Percentiles rank a stretch among this genome's conserved stretches.
These are phyloP conservation scores for Paramecium tetraurelia DNA, from an alignment of 73 alveolate genomes.

Conservation along the genomic window DNA sequence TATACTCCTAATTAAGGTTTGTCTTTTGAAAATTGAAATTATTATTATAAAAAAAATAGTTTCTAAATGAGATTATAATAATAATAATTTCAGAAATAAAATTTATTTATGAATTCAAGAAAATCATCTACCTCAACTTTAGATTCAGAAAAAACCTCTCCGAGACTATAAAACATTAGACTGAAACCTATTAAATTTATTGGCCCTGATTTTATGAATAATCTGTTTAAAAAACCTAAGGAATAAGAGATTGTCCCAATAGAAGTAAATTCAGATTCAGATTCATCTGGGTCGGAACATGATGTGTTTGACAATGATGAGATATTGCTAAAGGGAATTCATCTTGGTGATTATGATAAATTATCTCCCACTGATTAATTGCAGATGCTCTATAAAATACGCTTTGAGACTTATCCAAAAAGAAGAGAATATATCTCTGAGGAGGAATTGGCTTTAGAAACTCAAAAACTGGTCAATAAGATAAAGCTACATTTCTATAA, in stretches of 20 bases:
- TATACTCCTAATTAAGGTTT: too few relatives aligned
- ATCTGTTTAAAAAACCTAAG: not conserved
- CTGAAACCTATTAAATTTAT: not conserved
- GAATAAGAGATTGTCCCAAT: not conserved
- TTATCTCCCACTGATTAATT: slow-evolving; percentile 8
- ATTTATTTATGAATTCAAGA: slow-evolving; percentile 18
- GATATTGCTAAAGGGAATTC: not conserved
- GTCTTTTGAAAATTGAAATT: not conserved
- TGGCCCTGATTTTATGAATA: not conserved
- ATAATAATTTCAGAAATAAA: not conserved
- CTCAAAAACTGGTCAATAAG: not conserved
- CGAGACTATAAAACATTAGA: not conserved
- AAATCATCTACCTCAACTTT: slow-evolving; percentile 5
- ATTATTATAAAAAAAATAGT: not conserved
- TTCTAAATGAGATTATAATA: not conserved
- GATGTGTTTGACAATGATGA: slow-evolving; percentile 36
- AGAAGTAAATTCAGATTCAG: not conserved
- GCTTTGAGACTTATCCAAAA: slow-evolving; percentile 1
- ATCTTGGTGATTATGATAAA: not conserved
- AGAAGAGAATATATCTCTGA: not conserved
- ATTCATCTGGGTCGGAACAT: slow-evolving; percentile 28
- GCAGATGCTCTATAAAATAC: not conserved
- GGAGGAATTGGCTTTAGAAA: not conserved
- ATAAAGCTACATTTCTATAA: not conserved
- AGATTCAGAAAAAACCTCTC: not conserved